These are phyloP conservation scores for Rhodotorula mucilaginosa DNA, from an alignment of 1,284 basidiomycete genomes.

Conservation along the genomic window DNA sequence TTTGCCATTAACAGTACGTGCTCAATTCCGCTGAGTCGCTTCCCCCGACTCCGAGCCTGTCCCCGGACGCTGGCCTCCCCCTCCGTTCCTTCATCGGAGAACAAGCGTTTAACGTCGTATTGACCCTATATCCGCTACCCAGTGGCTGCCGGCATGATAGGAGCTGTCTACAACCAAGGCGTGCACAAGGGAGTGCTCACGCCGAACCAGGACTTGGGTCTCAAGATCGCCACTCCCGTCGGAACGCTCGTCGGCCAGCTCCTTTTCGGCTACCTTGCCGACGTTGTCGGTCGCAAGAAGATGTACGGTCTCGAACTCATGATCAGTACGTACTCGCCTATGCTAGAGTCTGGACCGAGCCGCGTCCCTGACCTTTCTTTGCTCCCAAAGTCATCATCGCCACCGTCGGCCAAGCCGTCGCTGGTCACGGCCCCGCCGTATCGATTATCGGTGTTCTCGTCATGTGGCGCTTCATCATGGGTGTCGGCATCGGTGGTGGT, in stretches of 20 bases:
- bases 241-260: slow-evolving; percentile 61
- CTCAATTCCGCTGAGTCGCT: too few species aligned
- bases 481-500: slow-evolving; percentile 62
- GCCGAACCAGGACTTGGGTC: slow-evolving; percentile 57
- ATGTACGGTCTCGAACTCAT: slow-evolving; percentile 74
- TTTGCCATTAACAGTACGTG: slow-evolving; percentile 66
- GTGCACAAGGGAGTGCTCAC: slow-evolving; percentile 49
- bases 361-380: too few species aligned
- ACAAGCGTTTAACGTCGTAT: not conserved
- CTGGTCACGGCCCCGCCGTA: slow-evolving; percentile 49
- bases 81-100: too few species aligned
- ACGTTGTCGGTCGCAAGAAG: slow-evolving; percentile 65
- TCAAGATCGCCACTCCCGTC: slow-evolving; percentile 63
- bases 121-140: not conserved
- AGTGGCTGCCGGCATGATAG: slow-evolving; percentile 68
- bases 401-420: slow-evolving; percentile 54
- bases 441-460: slow-evolving; percentile 69
- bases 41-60: too few species aligned
- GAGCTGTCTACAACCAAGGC: slow-evolving; percentile 64
- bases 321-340: slow-evolving; percentile 50
- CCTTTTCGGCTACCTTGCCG: slow-evolving; percentile 65
- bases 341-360: not conserved
- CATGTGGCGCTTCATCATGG: slow-evolving; percentile 67
- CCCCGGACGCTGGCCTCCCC: too few species aligned
- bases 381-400: slow-evolving; percentile 46